Conservation (phyloP, 164 flowering plant species). For the Macadamia tetraphylla region DNA sequence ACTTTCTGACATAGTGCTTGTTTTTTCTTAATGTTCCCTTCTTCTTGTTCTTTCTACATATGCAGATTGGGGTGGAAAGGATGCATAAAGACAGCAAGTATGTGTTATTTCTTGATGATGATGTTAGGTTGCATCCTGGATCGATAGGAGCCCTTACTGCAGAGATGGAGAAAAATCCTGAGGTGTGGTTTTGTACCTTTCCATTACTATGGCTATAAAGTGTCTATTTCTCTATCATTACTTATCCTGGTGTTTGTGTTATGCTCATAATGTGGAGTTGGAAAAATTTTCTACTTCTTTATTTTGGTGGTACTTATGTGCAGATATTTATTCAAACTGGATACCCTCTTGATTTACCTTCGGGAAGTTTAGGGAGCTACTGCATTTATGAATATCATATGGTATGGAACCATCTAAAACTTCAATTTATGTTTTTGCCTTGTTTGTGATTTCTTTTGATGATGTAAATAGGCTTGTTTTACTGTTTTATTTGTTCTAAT, state of each 20-base stretch:
- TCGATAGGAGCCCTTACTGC: conserved; percentile 86
- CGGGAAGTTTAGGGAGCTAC: conserved; percentile 97
- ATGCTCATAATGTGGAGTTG: background rate
- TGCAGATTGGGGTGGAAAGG: conserved; percentile 77
- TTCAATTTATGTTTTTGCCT: too few relatives aligned
- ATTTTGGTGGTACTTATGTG: conserved; percentile 15
- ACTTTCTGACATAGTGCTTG: background rate
- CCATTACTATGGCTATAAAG: background rate
- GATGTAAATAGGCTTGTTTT: too few relatives aligned
- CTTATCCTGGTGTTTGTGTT: background rate
- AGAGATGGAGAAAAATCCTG: conserved; percentile 91
- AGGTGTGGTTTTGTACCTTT: conserved; percentile 38
- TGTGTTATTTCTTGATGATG: conserved; percentile 92
- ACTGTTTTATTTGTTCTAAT: too few relatives aligned
- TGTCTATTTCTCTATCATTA: conserved; percentile 1
- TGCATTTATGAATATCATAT: conserved; percentile 98
- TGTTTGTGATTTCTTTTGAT: background rate
- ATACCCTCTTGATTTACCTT: conserved; percentile 96
- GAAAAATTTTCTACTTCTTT: background rate
- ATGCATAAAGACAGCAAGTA: conserved; percentile 95
- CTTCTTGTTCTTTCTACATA: background rate
- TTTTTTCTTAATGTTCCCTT: background rate
- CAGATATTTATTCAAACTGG: conserved; percentile 99
- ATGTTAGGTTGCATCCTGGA: conserved; percentile 96
- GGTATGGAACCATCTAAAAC: conserved; percentile 40